Conservation (phyloP, 2,329 filamentous ascomycete species). For the Xylaria sp. region DNA sequence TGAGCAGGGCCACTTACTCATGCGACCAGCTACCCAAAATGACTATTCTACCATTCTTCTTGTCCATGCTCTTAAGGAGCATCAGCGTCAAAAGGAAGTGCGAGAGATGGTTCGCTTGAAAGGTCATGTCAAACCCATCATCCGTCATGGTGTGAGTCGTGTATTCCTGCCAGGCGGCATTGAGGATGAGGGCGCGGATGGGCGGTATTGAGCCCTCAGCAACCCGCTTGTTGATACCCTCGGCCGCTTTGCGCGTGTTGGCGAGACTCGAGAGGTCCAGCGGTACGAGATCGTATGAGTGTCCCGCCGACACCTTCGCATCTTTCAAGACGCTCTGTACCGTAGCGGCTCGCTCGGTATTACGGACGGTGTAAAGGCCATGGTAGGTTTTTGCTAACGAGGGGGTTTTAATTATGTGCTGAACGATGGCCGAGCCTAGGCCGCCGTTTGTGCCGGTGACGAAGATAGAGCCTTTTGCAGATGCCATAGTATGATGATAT, state of each 20-base stretch:
- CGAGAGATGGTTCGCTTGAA: constrained; percentile 49
- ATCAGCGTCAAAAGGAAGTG: constrained; percentile 50
- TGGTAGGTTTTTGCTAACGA: constrained; percentile 26
- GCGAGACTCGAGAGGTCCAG: constrained; percentile 38
- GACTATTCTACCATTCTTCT: constrained; percentile 48
- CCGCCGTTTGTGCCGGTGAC: constrained; percentile 43
- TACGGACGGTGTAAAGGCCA: constrained; percentile 39
- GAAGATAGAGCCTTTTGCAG: constrained; percentile 36
- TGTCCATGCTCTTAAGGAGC: constrained; percentile 51
- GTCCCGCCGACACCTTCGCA: constrained; percentile 14
- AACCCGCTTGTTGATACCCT: constrained; percentile 38
- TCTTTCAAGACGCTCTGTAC: constrained; percentile 23
- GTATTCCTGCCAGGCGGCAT: constrained; percentile 43
- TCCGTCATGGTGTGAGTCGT: constrained; percentile 46
- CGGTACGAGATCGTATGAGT: constrained; percentile 31
- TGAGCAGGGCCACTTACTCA: constrained; percentile 41
- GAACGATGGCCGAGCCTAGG: constrained; percentile 35
- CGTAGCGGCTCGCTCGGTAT: constrained; percentile 16
- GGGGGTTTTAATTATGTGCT: constrained; percentile 24
- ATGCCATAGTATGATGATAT: constrained; percentile 22
- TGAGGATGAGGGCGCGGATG: constrained; percentile 42
- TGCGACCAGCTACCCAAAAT: constrained; percentile 49
- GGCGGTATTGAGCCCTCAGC: constrained; percentile 43
- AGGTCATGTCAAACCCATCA: constrained; percentile 51
- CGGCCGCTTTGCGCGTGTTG: constrained; percentile 35